Percentiles rank a stretch among this genome's conserved stretches.
Conservation (phyloP, 495 filamentous ascomycete species). For the Sabuloglossum arenarium region DNA sequence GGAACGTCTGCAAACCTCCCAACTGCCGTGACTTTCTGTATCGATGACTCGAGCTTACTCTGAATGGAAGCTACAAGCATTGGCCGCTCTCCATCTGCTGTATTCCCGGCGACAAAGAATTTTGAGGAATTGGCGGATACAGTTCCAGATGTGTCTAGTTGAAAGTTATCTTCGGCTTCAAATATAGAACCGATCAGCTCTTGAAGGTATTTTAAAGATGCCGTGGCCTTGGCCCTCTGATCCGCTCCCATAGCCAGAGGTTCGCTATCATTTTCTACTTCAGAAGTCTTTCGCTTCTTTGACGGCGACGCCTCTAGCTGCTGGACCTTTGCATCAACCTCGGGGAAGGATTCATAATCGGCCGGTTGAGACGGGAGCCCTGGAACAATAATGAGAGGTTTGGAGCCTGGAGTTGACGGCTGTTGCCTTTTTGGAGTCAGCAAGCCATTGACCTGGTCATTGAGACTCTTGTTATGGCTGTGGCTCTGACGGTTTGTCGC, state of each 20-base stretch:
- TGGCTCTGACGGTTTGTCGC: neutral
- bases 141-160: constrained; percentile 23
- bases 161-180: constrained; percentile 50
- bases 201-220: constrained; percentile 42
- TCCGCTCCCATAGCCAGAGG: constrained; percentile 20
- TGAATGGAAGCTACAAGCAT: constrained; percentile 44
- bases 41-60: constrained; percentile 40
- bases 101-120: constrained; percentile 22
- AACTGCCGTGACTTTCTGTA: constrained; percentile 48
- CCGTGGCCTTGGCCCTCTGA: constrained; percentile 62
- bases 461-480: neutral
- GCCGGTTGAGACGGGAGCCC: constrained; percentile 4
- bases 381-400: constrained; percentile 7
- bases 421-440: neutral
- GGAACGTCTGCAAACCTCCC: constrained; percentile 49
- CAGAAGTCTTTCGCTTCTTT: constrained; percentile 5
- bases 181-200: constrained; percentile 53
- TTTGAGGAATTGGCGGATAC: constrained; percentile 19
- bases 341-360: constrained; percentile 7
- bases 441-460: neutral
- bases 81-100: constrained; percentile 29
- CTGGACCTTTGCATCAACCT: constrained; percentile 1
- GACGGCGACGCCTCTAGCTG: neutral
- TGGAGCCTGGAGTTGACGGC: neutral
- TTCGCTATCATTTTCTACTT: constrained; percentile 13